Base-by-base conservation (phyloP, 2,329 filamentous ascomycete genomes). In the Fusarium liriodendri region DNA sequence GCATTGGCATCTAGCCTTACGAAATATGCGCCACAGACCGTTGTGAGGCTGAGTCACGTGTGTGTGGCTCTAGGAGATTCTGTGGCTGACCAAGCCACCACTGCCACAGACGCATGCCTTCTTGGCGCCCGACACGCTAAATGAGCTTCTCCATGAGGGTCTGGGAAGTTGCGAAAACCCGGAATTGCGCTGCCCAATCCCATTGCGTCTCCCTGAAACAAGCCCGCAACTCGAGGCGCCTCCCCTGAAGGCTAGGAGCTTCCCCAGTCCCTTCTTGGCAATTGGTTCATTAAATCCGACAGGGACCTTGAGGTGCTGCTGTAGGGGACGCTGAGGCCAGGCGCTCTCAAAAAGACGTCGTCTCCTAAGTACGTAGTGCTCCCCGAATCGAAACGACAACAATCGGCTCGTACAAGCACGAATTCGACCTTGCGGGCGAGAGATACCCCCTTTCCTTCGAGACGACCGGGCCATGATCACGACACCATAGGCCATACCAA, bases 21-120 rank as follows among this genome's bases (percentile, higher is more conserved):
- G 77, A 52, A 52, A 52, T 27, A 37, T 33, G 42, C 27, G 58
- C 58, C 37, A 77, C 77, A 79, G 74, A 6, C 18, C 45, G 57
- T 29, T 33, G 42, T 70, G 70, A 75, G 76, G 70, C 69, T 73
- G 66, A 22, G 60, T 82, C 80, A 82, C 79, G 80, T 82, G 79
- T 82, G 79, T 52, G 74, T 77, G 72, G 75, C 79, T 61, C 68
- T 59, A 42, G 59, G 16, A 20, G 58, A 8, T 65, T 57, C 66
- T 57, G 62, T 70, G 62, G 67, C 67, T 73, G 73, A 64, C 38
- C 50, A 67, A 73, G 52, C 63, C 54, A 60, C 40, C 25, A 27
- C 54, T 29, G 64, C 64, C 64, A 66, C 64, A 63, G 32, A 57
- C 16, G 47, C n/a, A 57, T 16, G 25, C n/a, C 37, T 37, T 37